Conservation (phyloP, 2,329 filamentous ascomycete species). For the Colletotrichum limetticola region DNA sequence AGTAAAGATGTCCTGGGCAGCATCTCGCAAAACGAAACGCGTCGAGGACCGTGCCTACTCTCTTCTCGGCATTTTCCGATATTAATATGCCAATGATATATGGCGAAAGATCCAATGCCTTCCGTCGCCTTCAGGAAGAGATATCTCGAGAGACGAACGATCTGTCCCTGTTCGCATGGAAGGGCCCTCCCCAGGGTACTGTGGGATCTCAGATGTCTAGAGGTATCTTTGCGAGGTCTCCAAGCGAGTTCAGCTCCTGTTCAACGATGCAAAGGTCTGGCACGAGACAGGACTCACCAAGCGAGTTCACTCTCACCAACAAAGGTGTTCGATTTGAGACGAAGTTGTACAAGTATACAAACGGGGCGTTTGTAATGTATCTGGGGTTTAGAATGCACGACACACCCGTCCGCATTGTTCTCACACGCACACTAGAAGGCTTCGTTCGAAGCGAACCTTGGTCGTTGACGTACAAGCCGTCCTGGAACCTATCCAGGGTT, state of each 20-base stretch:
- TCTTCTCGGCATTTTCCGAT: slow-evolving; percentile 40
- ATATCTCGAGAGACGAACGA: slow-evolving; percentile 2
- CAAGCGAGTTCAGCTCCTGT: not conserved
- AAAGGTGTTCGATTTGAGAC: too few relatives aligned
- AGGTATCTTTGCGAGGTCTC: not conserved
- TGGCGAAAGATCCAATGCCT: slow-evolving; percentile 39
- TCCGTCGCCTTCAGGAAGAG: slow-evolving; percentile 34
- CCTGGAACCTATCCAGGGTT: too few relatives aligned
- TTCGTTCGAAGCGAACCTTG: too few relatives aligned
- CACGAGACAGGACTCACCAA: too few relatives aligned
- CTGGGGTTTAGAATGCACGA: too few relatives aligned
- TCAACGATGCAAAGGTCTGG: too few relatives aligned
- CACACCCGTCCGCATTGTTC: too few relatives aligned
- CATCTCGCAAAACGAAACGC: slow-evolving; percentile 36
- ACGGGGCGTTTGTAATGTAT: too few relatives aligned
- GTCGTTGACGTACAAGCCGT: too few relatives aligned
- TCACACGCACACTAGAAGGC: too few relatives aligned
- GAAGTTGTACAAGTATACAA: too few relatives aligned
- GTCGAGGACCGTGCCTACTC: slow-evolving; percentile 40
- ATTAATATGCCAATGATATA: slow-evolving; percentile 42
- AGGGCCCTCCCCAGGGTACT: not conserved
- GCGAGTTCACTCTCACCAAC: too few relatives aligned
- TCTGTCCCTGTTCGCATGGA: slow-evolving; percentile 10
- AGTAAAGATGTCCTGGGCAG: slow-evolving; percentile 42
- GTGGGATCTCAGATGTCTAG: not conserved